These are phyloP conservation scores for Suhomyces bolitotheri DNA, from an alignment of 1,139 yeast genomes.

Conservation along the genomic window DNA sequence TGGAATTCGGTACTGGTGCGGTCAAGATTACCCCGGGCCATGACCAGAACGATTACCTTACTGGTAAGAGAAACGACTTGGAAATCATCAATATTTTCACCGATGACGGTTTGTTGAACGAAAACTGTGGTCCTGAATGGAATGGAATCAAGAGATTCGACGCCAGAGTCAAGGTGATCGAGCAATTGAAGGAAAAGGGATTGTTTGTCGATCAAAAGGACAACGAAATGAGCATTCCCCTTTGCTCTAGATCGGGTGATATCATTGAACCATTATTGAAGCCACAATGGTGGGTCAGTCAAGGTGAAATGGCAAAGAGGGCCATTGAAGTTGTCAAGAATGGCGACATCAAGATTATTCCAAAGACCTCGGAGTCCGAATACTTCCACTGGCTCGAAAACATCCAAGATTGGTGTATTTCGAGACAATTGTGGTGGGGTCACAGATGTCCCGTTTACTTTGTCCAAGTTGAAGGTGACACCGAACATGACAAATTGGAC, in stretches of 20 bases:
- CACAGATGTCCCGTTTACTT: slow-evolving; percentile 98
- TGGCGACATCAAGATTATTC: slow-evolving; percentile 80
- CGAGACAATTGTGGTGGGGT: slow-evolving; percentile 99
- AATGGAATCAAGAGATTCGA: slow-evolving; percentile 90
- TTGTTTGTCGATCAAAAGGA: slow-evolving; percentile 82
- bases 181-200: slow-evolving; percentile 70
- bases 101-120: slow-evolving; percentile 89
- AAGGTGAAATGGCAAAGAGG: slow-evolving; percentile 82
- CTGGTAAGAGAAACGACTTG: slow-evolving; percentile 91
- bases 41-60: slow-evolving; percentile 93
- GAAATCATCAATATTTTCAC: slow-evolving; percentile 88
- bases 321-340: slow-evolving; percentile 84
- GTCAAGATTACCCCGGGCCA: slow-evolving; percentile 98
- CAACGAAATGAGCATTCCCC: slow-evolving; percentile 93
- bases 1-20: slow-evolving; percentile 99
- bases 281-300: slow-evolving; percentile 99
- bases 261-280: slow-evolving; percentile 92
- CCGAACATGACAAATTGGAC: slow-evolving; percentile 53
- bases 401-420: slow-evolving; percentile 99
- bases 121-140: slow-evolving; percentile 87
- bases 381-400: slow-evolving; percentile 95
- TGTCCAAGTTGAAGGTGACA: slow-evolving; percentile 73
- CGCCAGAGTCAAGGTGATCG: slow-evolving; percentile 86
- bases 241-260: slow-evolving; percentile 95
- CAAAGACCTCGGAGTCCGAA: slow-evolving; percentile 89